A percentile compares a stretch with the other conserved stretches of the same genome.
phyloP scores from a whole-genome alignment of 2,329 filamentous ascomycete species.

The Aureobasidium sp. region DNA sequence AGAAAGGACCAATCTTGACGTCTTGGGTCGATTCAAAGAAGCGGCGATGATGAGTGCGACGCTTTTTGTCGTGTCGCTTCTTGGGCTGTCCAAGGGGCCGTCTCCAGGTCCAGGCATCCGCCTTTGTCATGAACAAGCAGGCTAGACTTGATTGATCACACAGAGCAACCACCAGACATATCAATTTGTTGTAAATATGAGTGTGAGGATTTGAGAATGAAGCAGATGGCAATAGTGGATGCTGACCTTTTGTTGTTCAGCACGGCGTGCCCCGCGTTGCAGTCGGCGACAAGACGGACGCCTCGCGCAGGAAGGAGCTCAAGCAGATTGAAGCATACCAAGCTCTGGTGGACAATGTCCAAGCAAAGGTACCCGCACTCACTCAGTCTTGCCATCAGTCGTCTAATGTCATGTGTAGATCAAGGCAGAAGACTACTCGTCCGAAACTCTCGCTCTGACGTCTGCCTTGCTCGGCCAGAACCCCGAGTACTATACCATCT shows the following conservation, averaged over 20 bases:
- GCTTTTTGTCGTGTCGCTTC: neutral
- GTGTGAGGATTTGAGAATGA: neutral
- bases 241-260: slow-evolving; percentile 43
- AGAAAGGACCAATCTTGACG: neutral
- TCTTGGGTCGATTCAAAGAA: neutral
- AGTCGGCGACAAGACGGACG: slow-evolving; percentile 54
- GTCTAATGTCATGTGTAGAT: slow-evolving; percentile 28
- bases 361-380: slow-evolving; percentile 49
- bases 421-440: slow-evolving; percentile 40
- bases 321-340: slow-evolving; percentile 72
- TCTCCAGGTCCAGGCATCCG: neutral
- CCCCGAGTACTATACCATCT: slow-evolving; percentile 85
- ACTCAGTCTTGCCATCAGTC: neutral
- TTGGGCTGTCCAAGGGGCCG: neutral
- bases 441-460: slow-evolving; percentile 56
- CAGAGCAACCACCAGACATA: neutral
- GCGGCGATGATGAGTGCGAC: neutral
- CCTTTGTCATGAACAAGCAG: neutral
- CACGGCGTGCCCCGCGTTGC: slow-evolving; percentile 69
- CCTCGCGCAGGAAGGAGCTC: slow-evolving; percentile 63
- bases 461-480: slow-evolving; percentile 67
- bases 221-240: neutral
- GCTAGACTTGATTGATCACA: neutral
- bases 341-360: slow-evolving; percentile 60
- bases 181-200: neutral